Conservation (phyloP, 208 protist genomes). For the Vickermania spadyakhi region DNA sequence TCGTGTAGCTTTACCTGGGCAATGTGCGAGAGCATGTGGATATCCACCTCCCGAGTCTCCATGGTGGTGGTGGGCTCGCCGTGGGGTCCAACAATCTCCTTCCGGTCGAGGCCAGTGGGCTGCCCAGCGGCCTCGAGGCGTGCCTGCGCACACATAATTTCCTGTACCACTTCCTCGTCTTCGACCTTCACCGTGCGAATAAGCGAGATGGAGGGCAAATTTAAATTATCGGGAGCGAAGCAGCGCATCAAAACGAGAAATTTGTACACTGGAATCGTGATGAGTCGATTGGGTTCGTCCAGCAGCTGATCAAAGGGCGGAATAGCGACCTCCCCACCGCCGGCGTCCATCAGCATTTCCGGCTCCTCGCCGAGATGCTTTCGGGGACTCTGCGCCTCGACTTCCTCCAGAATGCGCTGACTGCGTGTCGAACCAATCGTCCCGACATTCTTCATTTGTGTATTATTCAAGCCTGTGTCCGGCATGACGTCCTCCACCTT, state of each 20-base stretch:
- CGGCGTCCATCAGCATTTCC: constrained; percentile 12
- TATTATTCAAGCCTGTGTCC: not conserved
- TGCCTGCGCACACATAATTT: not conserved
- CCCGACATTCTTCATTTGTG: not conserved
- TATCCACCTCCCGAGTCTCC: constrained; percentile 11
- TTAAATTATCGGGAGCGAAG: constrained; percentile 13
- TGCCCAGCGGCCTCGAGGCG: not conserved
- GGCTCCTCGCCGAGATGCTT: not conserved
- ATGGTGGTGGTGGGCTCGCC: not conserved
- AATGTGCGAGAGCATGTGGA: not conserved
- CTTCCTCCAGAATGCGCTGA: not conserved
- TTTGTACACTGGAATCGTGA: constrained; percentile 36
- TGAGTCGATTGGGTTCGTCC: constrained; percentile 2
- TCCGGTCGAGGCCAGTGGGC: not conserved
- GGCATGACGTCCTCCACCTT: constrained; percentile 10
- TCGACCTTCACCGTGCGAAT: constrained; percentile 34
- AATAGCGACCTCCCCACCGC: not conserved
- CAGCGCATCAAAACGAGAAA: constrained; percentile 50
- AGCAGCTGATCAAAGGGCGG: constrained; percentile 8
- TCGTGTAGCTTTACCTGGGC: constrained; percentile 10
- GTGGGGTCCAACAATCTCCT: not conserved
- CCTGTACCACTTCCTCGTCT: constrained; percentile 20
- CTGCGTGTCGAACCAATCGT: not conserved
- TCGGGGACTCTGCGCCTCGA: constrained; percentile 1
- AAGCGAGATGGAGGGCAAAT: constrained; percentile 18